Conservation (phyloP, 257 asterid genomes). For the Penstemon newberryi region DNA sequence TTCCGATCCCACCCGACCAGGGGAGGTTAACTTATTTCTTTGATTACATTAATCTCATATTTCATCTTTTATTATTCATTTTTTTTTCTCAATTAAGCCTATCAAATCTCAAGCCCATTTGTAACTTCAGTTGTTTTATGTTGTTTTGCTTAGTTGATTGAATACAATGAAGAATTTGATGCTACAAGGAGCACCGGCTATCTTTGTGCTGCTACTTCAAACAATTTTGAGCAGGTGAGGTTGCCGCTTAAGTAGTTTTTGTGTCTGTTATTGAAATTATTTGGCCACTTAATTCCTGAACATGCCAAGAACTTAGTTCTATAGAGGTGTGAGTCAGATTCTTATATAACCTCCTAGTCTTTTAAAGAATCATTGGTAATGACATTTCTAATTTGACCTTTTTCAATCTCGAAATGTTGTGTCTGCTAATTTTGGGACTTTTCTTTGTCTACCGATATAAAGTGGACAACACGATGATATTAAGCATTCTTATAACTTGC, state of each 20-base stretch:
- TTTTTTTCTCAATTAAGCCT: background rate
- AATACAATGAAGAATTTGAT: conserved; percentile 71
- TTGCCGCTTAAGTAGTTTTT: conserved; percentile 5
- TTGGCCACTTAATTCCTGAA: conserved; percentile 16
- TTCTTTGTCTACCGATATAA: too few species aligned
- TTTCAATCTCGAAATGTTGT: too few species aligned
- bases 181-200: conserved; percentile 95
- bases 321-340: background rate
- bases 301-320: background rate
- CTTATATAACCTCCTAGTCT: background rate
- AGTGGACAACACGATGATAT: too few species aligned
- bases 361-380: too few species aligned
- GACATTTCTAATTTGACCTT: too few species aligned
- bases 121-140: background rate
- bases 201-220: conserved; percentile 83
- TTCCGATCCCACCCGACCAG: conserved; percentile 85
- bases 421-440: too few species aligned
- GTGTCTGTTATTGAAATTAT: conserved; percentile 8
- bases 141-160: conserved; percentile 54
- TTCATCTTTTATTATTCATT: background rate
- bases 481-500: too few species aligned
- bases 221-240: conserved; percentile 78
- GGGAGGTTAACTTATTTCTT: conserved; percentile 54
- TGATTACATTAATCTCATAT: conserved; percentile 10
- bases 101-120: background rate